Evolutionary conservation across 2,329 filamentous ascomycete species (phyloP), one percentile per base, ranked within the genome.

Genomic region (Fusarium tuaranense): DNA sequence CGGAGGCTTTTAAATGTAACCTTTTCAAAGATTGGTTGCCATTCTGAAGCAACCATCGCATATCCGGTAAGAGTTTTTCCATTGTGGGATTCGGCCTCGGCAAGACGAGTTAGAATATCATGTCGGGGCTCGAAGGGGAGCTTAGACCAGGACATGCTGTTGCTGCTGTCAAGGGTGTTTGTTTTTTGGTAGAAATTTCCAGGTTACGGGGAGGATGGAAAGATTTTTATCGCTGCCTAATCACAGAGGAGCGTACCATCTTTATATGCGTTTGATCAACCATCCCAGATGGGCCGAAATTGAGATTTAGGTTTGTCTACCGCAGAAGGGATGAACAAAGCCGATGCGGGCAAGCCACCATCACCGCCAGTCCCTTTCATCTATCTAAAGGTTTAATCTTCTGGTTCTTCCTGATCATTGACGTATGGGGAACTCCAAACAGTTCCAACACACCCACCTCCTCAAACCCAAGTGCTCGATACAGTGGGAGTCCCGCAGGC

Each of bases 1-100:
- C 6, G 30, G 8, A 66, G 20, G 22, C 16, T 34, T 13, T 39
- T 57, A 38, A 69, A 65, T 14, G 57, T 30, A 6, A 58, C n/a
- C 5, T 16, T 12, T 22, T 66, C 67, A 30, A 69, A 69, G 13
- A 57, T 18, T 18, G 57, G 30, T 30, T 61, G 63, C 67, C 67
- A 69, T 38, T 61, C 13, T 32, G 10, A 20, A 18, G 55, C 18
- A 30, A 66, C 46, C 3, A 10, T 44, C 1, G 30, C 34, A 58
- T 66, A 66, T 9, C 25, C 39, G 0, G 46, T 38, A 16, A 69
- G 57, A 6, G 22, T 18, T 27, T 10, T 32, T 34, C 46, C n/a
- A 9, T 55, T 36, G 10, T 32, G 20, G 34, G 59, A 55, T 16
- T 59, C 57, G 4, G 25, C 14, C 22, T 62, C 16, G 20, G 57